Conservation (phyloP, 1,284 basidiomycete species). For the Cryptococcus sp. region DNA sequence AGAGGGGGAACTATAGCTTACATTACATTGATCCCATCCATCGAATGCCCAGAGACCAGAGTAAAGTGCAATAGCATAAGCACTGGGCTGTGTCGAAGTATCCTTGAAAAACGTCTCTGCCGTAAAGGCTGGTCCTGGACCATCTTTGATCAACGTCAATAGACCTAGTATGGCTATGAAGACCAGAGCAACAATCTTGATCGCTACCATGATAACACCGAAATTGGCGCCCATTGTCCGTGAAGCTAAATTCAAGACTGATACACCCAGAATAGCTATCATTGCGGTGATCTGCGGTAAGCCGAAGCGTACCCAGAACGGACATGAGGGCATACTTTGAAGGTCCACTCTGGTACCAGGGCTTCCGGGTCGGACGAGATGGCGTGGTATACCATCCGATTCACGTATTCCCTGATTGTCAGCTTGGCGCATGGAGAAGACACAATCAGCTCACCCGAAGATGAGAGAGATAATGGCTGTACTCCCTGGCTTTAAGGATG, state of each 20-base stretch:
- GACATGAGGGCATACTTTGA: constrained; percentile 73
- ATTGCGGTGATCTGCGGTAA: constrained; percentile 60
- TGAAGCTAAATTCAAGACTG: constrained; percentile 71
- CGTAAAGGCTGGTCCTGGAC: constrained; percentile 35
- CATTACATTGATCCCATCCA: constrained; percentile 62
- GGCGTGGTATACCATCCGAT: constrained; percentile 51
- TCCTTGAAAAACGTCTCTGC: constrained; percentile 61
- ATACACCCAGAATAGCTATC: constrained; percentile 66
- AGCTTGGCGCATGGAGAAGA: background rate
- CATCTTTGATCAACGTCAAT: constrained; percentile 39
- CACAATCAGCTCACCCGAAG: constrained; percentile 51
- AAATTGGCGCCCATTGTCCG: constrained; percentile 73
- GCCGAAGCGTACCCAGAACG: no score
- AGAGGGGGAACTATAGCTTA: constrained; percentile 19
- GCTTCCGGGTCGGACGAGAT: constrained; percentile 47
- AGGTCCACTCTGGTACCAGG: constrained; percentile 82
- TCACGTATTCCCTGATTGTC: constrained; percentile 69
- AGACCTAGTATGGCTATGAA: constrained; percentile 50
- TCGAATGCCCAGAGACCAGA: constrained; percentile 94
- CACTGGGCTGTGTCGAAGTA: constrained; percentile 70
- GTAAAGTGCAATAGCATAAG: constrained; percentile 90
- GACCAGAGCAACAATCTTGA: constrained; percentile 59
- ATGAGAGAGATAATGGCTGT: constrained; percentile 56
- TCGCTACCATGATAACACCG: constrained; percentile 76
- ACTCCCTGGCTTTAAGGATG: constrained; percentile 66